Base-by-base conservation (phyloP, 345 rosid species). In the Theobroma cacao region DNA sequence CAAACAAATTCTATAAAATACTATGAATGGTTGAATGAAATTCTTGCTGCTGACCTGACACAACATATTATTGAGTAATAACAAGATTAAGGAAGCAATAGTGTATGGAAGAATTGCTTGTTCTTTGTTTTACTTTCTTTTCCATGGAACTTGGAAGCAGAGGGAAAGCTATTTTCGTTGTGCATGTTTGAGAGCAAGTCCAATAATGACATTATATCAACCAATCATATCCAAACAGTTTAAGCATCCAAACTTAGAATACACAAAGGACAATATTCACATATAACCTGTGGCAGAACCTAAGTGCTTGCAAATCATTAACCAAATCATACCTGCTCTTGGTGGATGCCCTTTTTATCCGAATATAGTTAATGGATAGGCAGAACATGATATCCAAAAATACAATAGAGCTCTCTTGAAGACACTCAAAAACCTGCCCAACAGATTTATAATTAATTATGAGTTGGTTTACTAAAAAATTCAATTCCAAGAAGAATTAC, bases 321-420 rank as follows among this genome's bases (percentile, higher is more conserved):
- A 59, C 53, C 71, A 48, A 30, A 50, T 53, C 50, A 74, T 88
- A 92, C 97, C 93, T 88, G 80, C 52, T 84, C 82, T 78, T 82
- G 2, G 48, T 47, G 72, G 88, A 78, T 78, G 72, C 65, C 11
- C 38, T 70, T 74, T 80, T 89, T 64, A 78, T 79, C 88, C 91
- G 84, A 56, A 84, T 84, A 50, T 84, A 45, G 76, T 94, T 91
- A 77, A 93, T 83, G 74, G 86, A 86, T 80, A 92, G 68, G 61
- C 93, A 86, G 85, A 92, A 89, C 60, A 84, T 75, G 67, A 85
- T 81, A 81, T 92, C 98, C 83, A 91, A 30, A 60, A 89, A 70
- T 66, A 87, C 78, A 69, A 85, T 33, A 77, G 69, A 86, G 87
- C 90, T 87, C 66, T 87, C 92, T 87, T 86, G 82, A 74, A 90